phyloP scores from a whole-genome alignment of 768 basidiomycete genomes.

The Brasilioporus rufonigricans region DNA sequence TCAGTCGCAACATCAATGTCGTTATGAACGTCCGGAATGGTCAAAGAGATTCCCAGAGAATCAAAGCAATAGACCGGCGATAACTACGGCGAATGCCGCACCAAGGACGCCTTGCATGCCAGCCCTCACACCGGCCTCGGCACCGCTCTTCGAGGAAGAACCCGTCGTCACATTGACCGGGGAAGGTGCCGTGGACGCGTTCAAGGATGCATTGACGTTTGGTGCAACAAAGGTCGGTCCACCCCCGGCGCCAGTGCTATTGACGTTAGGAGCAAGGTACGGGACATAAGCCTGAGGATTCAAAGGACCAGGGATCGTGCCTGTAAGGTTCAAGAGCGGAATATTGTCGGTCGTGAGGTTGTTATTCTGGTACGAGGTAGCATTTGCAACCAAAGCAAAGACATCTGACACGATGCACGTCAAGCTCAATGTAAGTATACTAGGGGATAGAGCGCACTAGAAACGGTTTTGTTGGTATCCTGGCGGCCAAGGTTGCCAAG shows the following conservation, averaged over 20 bases:
- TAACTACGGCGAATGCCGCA: not conserved
- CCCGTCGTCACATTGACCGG: conserved; percentile 41
- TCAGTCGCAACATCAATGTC: not conserved
- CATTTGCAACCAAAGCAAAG: conserved; percentile 47
- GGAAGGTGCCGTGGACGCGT: conserved; percentile 31
- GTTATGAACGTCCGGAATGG: not conserved
- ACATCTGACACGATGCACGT: conserved; percentile 39
- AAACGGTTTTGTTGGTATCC: conserved; percentile 48
- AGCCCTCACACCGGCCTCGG: not conserved
- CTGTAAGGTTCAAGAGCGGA: conserved; percentile 42
- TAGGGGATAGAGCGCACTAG: conserved; percentile 9
- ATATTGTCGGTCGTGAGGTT: conserved; percentile 25
- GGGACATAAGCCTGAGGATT: conserved; percentile 41
- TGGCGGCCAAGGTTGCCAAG: conserved; percentile 58
- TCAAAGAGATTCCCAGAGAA: not conserved
- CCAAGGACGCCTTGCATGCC: conserved; percentile 10
- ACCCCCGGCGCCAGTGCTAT: conserved; percentile 41
- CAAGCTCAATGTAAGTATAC: not conserved
- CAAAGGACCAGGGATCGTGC: conserved; percentile 42
- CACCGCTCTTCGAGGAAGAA: conserved; percentile 2
- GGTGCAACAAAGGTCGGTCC: conserved; percentile 39
- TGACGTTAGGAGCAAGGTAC: conserved; percentile 39
- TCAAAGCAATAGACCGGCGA: conserved; percentile 11
- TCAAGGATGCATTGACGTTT: conserved; percentile 36
- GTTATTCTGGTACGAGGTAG: conserved; percentile 43